A percentile compares a stretch with the other conserved stretches of the same genome.
Evolutionary conservation across 129 eudicot species (phyloP).

Genomic region (Gnaphalium uliginosum): DNA sequence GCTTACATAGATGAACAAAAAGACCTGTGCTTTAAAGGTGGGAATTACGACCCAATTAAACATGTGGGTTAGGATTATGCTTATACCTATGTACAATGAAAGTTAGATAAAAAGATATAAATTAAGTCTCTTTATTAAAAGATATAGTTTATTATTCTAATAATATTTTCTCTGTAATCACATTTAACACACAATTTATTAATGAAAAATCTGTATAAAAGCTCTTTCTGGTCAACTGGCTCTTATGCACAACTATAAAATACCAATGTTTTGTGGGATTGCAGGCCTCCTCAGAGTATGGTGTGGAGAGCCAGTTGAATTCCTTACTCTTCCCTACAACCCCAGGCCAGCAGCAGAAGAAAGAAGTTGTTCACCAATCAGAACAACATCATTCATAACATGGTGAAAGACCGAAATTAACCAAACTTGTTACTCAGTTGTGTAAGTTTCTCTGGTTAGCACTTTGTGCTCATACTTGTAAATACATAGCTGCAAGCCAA

Average conservation of each 20-base stretch:
- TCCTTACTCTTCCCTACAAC: slow-evolving; percentile 61
- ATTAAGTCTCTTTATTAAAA: not conserved
- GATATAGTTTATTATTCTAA: not conserved
- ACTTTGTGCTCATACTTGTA: not conserved
- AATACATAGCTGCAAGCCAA: not conserved
- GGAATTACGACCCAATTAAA: not conserved
- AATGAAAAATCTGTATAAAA: not conserved
- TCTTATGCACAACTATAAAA: not conserved
- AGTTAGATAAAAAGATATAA: not conserved
- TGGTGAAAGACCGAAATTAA: not conserved
- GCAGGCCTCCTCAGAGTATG: slow-evolving; percentile 83
- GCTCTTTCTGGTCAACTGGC: not conserved
- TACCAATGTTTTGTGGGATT: slow-evolving; percentile 17
- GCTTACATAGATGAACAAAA: slow-evolving; percentile 9
- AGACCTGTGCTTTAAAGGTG: not conserved
- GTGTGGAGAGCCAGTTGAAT: slow-evolving; percentile 86
- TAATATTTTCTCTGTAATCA: not conserved
- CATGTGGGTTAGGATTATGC: not conserved
- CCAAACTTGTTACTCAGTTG: not conserved
- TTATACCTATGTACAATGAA: not conserved
- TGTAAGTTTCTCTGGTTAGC: slow-evolving; percentile 6
- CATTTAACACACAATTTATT: not conserved
- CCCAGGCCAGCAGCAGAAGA: slow-evolving; percentile 48
- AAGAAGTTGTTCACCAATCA: slow-evolving; percentile 55
- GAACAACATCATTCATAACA: not conserved